Evolutionary conservation across 805 yeast genomes (phyloP), one percentile per base, ranked within the genome.

Genomic region (Sugiyamaella chiloensis): DNA sequence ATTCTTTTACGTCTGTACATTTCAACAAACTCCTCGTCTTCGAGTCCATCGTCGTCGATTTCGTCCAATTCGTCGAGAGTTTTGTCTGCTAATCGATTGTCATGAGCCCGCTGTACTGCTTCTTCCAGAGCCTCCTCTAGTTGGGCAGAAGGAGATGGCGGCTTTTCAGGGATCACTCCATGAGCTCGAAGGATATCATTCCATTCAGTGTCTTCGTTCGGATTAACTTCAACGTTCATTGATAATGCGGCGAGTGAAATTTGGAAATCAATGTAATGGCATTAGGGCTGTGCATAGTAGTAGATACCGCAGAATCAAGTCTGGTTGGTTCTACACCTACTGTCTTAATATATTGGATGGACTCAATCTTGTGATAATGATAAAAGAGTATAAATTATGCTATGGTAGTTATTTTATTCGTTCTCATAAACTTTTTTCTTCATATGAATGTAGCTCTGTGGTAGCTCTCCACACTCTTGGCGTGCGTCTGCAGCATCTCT

Each of bases 151-250:
- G 96, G 96, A 17, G 95, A 87, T 20, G 90, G 89, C 23, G 95
- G 88, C 58, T 85, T 82, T 61, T 86, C 89, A 0, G 99, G 99
- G 42, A 93, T 87, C 47, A 93, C 81, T 20, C 98, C 98, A 53
- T 90, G 87, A 2, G 79, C 77, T 55, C 99, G 74, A 39, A 93
- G 74, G 55, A 93, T 89, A 66, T 93, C 99, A 63, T 93, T 93
- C 99, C 99, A 93, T 66, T 93, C 99, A 0, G 99, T 93, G 64
- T 93, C 99, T 67, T 93, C 99, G 52, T 78, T 79, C 29, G 96
- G 97, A 67, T 93, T 90, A 46, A 90, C 96, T 66, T 89, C 87
- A 42, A 89, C 89, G 54, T 60, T 60, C 67, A 63, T 63, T 37
- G 29, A 47, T n/a, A n/a, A n/a, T 26, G 30, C 12, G 30, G 8